Base-by-base conservation (phyloP, 192 early-diverging fungal species). In the Coemansia sp. region DNA sequence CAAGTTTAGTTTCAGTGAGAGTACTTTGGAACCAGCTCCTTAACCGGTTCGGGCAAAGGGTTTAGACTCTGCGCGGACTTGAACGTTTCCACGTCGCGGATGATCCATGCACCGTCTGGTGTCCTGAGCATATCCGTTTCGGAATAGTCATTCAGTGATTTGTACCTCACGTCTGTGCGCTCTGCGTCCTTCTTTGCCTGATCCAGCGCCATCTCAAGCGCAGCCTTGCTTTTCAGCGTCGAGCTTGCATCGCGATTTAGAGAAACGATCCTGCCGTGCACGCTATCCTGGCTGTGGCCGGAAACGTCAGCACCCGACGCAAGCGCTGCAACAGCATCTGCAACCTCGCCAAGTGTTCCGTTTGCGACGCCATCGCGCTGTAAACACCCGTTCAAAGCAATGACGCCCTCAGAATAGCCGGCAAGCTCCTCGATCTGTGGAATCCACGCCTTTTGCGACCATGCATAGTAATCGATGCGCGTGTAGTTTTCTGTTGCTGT, bases 401-500 rank as follows among this genome's bases (percentile, higher is more conserved):
- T 23, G 16, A 61, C 33, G 20, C 43, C 48, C 14, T 45, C 67
- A 0, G 73, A 48, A 36, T 75, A 69, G 0, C 21, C 3, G 8
- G n/a, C 34, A 6, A 75, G 51, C 2, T 75, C 67, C 26, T 24
- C 56, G 14, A 9, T 57, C 21, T 62, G 14, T 5, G 73, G 67
- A 26, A 39, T 46, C 35, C 56, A 45, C 5, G 38, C 24, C 59
- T 56, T 62, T 33, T 58, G 41, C 15, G 73, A 58, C 73, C 73
- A 75, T 16, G 61, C 16, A 12, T 62, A 65, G 26, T 34, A 45
- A 30, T 80, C 77, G 10, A 80, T 24, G 24, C 77, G 77, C 9
- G 72, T 75, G 38, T 80, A 75, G 39, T 1, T 55, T 7, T 69
- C 14, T 15, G 39, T 8, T 1, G 76, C 69, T 6, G 78, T 69